Evolutionary conservation across 2,329 filamentous ascomycete genomes (phyloP).

Genomic region (Ceratocystis eucalypticola): DNA sequence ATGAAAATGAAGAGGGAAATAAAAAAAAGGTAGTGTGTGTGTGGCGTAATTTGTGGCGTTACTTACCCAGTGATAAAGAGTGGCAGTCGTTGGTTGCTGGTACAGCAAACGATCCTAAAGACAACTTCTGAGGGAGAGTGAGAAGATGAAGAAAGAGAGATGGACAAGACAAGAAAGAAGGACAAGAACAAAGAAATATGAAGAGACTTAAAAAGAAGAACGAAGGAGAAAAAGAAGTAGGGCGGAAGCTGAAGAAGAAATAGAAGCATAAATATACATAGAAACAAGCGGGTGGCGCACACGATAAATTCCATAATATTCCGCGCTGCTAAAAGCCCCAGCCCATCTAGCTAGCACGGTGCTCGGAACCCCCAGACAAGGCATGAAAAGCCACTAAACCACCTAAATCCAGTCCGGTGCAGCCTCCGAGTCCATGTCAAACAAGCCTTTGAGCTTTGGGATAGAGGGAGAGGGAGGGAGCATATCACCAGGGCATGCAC

Average conservation of each 20-base stretch:
- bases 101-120: background rate
- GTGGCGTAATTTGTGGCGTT: background rate
- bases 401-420: slow-evolving; percentile 3
- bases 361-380: background rate
- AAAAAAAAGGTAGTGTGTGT: background rate
- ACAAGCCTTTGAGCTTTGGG: background rate
- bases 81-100: background rate
- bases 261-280: slow-evolving; percentile 3
- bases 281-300: slow-evolving; percentile 5
- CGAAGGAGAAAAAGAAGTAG: background rate
- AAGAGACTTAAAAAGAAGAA: background rate
- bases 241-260: background rate
- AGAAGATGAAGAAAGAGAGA: background rate
- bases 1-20: too few species aligned
- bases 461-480: background rate
- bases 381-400: slow-evolving; percentile 7
- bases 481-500: background rate
- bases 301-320: slow-evolving; percentile 4
- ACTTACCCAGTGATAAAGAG: background rate
- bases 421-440: background rate
- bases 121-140: background rate
- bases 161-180: background rate
- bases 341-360: background rate
- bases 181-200: slow-evolving; percentile 4
- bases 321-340: background rate